A percentile compares a stretch with the other conserved stretches of the same genome.
Conservation (phyloP, 805 yeast species). For the Blastobotrys parvus region DNA sequence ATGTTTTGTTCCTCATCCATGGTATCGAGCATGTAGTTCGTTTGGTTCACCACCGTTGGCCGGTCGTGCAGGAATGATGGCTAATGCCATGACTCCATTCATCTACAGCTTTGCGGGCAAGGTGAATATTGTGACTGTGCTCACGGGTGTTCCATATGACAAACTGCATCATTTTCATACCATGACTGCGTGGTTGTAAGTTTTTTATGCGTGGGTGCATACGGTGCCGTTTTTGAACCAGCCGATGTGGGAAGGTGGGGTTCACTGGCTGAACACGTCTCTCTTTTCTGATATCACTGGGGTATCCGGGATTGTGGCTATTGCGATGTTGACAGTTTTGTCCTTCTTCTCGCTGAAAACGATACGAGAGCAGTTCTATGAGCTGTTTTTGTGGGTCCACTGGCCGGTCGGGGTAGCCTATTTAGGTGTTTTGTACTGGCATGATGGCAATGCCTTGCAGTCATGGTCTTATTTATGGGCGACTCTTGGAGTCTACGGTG, state of each 20-base stretch:
- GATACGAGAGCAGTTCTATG: slow-evolving; percentile 13
- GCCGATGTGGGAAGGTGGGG: slow-evolving; percentile 15
- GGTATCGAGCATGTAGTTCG: slow-evolving; percentile 13
- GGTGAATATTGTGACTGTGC: slow-evolving; percentile 10
- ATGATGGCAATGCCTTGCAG: slow-evolving; percentile 7
- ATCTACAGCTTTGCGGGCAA: slow-evolving; percentile 16
- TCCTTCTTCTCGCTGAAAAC: slow-evolving; percentile 10
- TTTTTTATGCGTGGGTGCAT: slow-evolving; percentile 14
- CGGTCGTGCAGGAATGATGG: slow-evolving; percentile 14
- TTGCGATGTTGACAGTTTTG: slow-evolving; percentile 9
- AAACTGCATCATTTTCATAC: slow-evolving; percentile 14
- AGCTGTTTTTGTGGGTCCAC: slow-evolving; percentile 14
- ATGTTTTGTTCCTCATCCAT: slow-evolving; percentile 12
- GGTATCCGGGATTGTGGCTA: slow-evolving; percentile 7
- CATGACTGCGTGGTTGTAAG: slow-evolving; percentile 11
- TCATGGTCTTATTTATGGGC: slow-evolving; percentile 15
- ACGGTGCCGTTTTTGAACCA: slow-evolving; percentile 13
- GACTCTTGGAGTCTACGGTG: slow-evolving; percentile 10
- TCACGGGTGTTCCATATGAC: slow-evolving; percentile 17
- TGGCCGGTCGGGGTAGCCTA: slow-evolving; percentile 17
- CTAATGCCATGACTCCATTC: slow-evolving; percentile 18
- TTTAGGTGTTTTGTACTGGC: slow-evolving; percentile 15
- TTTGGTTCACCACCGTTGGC: slow-evolving; percentile 18
- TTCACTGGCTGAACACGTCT: slow-evolving; percentile 1
- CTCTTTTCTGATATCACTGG: neutral